phyloP scores from a whole-genome alignment of 2,329 filamentous ascomycete species.

The Zymoseptoria crescenta region DNA sequence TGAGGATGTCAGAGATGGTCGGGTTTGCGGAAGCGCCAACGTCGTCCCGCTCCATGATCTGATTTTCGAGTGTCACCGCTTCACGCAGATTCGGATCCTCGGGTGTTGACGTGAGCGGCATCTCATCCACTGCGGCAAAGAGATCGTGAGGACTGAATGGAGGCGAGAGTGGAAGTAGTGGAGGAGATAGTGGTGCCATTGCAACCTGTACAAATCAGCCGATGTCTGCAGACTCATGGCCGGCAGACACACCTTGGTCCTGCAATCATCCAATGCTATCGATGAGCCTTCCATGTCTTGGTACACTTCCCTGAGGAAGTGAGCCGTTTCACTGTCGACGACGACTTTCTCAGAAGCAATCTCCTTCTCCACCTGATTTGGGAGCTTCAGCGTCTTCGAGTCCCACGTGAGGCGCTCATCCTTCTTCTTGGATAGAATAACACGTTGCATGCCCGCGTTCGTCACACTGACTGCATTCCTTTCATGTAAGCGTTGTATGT shows the following conservation, averaged over 20 bases:
- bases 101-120: conserved; percentile 23
- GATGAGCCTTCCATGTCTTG: conserved; percentile 11
- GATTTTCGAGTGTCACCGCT: conserved; percentile 20
- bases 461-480: conserved; percentile 16
- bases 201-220: conserved; percentile 20
- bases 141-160: conserved; percentile 28
- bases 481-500: conserved; percentile 34
- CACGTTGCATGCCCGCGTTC: conserved; percentile 15
- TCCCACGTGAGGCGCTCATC: conserved; percentile 41
- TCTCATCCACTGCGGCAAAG: conserved; percentile 19
- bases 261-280: conserved; percentile 12
- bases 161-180: conserved; percentile 40
- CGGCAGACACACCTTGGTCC: conserved; percentile 19
- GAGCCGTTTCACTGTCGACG: conserved; percentile 29
- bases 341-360: conserved; percentile 31
- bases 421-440: conserved; percentile 33
- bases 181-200: conserved; percentile 36
- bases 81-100: conserved; percentile 24
- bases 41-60: conserved; percentile 27
- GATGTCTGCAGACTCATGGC: conserved; percentile 14
- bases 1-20: not conserved
- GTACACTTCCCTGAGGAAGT: conserved; percentile 31
- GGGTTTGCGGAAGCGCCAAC: conserved; percentile 1
- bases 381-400: conserved; percentile 10
- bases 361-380: conserved; percentile 8